phyloP scores from a whole-genome alignment of 345 rosid genomes.

The Alliaria petiolata region DNA sequence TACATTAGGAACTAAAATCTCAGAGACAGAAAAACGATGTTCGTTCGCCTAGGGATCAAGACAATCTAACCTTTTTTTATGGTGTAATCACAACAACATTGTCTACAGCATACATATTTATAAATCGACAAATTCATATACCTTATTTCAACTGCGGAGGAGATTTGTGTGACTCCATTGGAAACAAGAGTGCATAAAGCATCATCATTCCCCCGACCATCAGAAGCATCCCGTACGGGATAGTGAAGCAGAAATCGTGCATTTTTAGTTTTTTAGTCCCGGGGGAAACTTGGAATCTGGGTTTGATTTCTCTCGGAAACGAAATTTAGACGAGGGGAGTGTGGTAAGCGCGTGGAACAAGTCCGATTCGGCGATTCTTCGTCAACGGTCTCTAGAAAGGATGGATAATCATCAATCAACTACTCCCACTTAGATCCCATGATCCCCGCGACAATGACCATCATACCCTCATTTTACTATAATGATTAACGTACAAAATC shows the following conservation, averaged over 20 bases:
- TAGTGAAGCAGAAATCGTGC: slow-evolving; percentile 95
- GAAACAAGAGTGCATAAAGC: background rate
- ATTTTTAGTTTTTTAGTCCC: slow-evolving; percentile 35
- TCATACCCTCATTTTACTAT: no score
- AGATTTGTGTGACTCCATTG: background rate
- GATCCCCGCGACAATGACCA: no score
- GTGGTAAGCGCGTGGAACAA: no score
- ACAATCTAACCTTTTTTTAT: background rate
- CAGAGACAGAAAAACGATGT: background rate
- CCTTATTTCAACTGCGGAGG: background rate
- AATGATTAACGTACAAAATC: no score
- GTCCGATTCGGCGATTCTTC: no score
- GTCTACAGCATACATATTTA: background rate
- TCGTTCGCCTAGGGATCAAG: background rate
- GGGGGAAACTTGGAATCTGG: slow-evolving; percentile 13
- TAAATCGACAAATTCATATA: slow-evolving; percentile 3
- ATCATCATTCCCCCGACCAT: slow-evolving; percentile 78
- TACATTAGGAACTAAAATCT: slow-evolving; percentile 2
- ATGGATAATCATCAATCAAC: no score
- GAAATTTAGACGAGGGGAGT: no score
- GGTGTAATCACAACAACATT: background rate
- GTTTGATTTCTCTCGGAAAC: background rate
- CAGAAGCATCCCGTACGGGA: slow-evolving; percentile 83
- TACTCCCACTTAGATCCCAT: no score
- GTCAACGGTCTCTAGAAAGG: no score